Conservation (phyloP, 768 basidiomycete species). For the Clitopilus passeckerianus region DNA sequence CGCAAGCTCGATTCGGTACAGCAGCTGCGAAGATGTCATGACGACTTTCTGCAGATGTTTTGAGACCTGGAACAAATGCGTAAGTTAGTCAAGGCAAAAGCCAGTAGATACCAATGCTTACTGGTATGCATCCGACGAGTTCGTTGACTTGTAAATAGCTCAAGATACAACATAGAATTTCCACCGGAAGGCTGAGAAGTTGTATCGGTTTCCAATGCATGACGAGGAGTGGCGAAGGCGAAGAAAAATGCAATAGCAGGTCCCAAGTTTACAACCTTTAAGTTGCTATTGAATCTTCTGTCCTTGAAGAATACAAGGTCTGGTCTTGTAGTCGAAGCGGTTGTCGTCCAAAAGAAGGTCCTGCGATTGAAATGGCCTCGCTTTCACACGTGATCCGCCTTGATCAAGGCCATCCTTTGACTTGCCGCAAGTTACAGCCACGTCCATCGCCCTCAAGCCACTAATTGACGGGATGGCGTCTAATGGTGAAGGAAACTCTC, state of each 20-base stretch:
- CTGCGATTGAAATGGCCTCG: background rate
- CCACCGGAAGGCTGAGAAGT: slow-evolving; percentile 28
- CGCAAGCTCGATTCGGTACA: slow-evolving; percentile 45
- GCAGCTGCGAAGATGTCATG: slow-evolving; percentile 36
- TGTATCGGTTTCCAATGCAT: slow-evolving; percentile 1
- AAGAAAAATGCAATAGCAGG: background rate
- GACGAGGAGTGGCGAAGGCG: slow-evolving; percentile 4
- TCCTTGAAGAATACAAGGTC: background rate
- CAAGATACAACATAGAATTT: slow-evolving; percentile 32
- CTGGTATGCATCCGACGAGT: slow-evolving; percentile 27
- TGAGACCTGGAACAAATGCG: slow-evolving; percentile 25
- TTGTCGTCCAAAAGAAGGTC: background rate
- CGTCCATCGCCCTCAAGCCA: background rate
- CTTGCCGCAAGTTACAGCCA: background rate
- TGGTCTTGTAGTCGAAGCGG: background rate
- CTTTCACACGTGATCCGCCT: background rate
- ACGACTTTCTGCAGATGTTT: slow-evolving; percentile 33
- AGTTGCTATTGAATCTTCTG: background rate
- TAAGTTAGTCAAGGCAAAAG: slow-evolving; percentile 2
- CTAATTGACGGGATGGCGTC: background rate
- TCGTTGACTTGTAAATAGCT: slow-evolving; percentile 27
- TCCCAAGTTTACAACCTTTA: background rate
- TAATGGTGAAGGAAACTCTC: background rate
- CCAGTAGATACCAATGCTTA: slow-evolving; percentile 8
- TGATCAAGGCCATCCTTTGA: background rate